Evolutionary conservation across 2,329 filamentous ascomycete species (phyloP).

Genomic region (Neofusicoccum laricinum): DNA sequence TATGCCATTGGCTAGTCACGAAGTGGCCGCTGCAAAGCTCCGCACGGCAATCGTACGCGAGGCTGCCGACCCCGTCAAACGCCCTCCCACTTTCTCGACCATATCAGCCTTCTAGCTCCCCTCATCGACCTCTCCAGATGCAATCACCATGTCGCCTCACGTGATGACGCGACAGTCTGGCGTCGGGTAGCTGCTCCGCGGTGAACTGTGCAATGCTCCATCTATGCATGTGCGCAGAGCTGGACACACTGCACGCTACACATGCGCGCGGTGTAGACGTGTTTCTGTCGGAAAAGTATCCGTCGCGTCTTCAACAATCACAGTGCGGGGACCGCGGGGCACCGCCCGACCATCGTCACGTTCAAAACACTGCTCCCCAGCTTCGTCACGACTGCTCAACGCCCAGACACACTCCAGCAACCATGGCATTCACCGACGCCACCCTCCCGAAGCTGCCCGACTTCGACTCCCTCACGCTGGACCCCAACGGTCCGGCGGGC

Average conservation of each 20-base stretch:
- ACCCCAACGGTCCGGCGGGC: slow-evolving; percentile 48
- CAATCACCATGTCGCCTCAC: no score
- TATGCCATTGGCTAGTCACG: neutral
- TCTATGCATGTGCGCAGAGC: no score
- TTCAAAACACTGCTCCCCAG: neutral
- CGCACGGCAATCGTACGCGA: neutral
- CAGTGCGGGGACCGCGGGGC: neutral
- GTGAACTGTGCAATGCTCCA: no score
- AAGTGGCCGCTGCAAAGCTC: neutral
- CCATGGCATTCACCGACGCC: slow-evolving; percentile 3
- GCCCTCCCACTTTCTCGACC: neutral
- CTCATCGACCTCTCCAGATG: no score
- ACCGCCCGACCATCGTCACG: neutral
- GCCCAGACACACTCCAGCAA: neutral
- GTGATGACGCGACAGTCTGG: no score
- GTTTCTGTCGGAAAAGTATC: neutral
- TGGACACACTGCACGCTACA: no score
- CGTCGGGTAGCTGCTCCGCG: no score
- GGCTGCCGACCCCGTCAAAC: neutral
- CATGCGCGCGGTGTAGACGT: no score
- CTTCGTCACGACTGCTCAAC: neutral
- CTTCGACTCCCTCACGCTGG: slow-evolving; percentile 50
- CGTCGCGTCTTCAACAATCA: neutral
- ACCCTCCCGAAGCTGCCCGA: slow-evolving; percentile 25
- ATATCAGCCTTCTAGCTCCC: no score